Percentiles rank a stretch among this genome's conserved stretches.
These are phyloP conservation scores for Diplodia sapinea DNA, from an alignment of 2,329 filamentous ascomycete genomes.

Conservation along the genomic window DNA sequence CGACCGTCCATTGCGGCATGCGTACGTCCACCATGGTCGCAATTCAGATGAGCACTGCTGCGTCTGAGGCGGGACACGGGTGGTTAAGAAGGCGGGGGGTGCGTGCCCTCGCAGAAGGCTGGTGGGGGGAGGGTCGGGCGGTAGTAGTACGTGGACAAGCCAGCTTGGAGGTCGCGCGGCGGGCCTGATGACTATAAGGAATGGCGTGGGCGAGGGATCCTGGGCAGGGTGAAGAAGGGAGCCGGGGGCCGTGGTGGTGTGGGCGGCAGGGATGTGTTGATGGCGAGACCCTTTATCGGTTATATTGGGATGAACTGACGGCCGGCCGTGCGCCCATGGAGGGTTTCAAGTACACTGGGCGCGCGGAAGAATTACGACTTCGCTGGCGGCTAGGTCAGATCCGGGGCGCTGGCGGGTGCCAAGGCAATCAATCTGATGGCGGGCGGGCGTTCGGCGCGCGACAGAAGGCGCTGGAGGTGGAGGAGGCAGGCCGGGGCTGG, in stretches of 20 bases:
- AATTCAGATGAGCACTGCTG: constrained; percentile 4
- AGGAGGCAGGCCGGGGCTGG: neutral
- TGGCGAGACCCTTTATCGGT: constrained; percentile 31
- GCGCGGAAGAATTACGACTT: constrained; percentile 28
- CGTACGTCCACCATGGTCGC: constrained; percentile 30
- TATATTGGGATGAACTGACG: constrained; percentile 32
- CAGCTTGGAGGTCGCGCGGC: constrained; percentile 19
- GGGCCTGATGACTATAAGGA: constrained; percentile 17
- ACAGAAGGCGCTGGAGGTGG: neutral
- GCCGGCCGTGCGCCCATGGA: constrained; percentile 27
- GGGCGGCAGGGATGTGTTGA: constrained; percentile 26
- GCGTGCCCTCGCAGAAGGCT: constrained; percentile 9
- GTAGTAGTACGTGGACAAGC: constrained; percentile 20
- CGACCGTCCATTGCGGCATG: constrained; percentile 46
- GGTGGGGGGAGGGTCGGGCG: constrained; percentile 7
- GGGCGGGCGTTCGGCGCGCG: constrained; percentile 21
- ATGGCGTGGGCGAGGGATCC: constrained; percentile 14
- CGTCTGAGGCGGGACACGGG: constrained; percentile 1
- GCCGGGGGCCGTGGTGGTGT: constrained; percentile 7
- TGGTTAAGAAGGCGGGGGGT: constrained; percentile 9
- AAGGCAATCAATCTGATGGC: constrained; percentile 30
- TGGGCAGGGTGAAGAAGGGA: constrained; percentile 24
- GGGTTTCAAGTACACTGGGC: constrained; percentile 31
- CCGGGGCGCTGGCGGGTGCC: constrained; percentile 18
- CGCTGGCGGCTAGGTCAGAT: constrained; percentile 22